Conservation (phyloP, 495 filamentous ascomycete genomes). For the Cercophora newfieldiana region DNA sequence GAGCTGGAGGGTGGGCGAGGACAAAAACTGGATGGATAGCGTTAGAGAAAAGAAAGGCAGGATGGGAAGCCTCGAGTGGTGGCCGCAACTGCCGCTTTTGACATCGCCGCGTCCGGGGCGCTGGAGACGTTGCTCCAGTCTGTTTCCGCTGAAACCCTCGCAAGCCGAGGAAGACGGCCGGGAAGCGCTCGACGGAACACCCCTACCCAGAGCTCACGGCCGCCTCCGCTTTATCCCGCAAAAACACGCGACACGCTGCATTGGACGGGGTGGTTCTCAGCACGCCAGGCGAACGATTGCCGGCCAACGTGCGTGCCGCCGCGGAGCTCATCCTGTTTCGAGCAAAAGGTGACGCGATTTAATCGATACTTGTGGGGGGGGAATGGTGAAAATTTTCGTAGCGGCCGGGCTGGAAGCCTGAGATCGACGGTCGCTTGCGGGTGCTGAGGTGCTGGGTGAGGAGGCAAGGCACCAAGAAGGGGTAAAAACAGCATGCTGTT, state of each 20-base stretch:
- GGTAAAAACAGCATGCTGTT: not conserved
- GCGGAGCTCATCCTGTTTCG: constrained; percentile 13
- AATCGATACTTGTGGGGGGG: constrained; percentile 19
- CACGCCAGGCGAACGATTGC: not conserved
- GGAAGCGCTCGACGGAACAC: not conserved
- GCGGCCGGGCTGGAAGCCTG: constrained; percentile 12
- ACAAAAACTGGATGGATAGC: not conserved
- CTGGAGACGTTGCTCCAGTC: not conserved
- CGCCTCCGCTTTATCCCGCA: constrained; percentile 21
- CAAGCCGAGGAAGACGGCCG: constrained; percentile 9
- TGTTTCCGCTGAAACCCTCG: not conserved
- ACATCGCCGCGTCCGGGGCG: constrained; percentile 14
- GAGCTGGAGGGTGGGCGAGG: not conserved
- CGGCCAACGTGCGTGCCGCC: not conserved
- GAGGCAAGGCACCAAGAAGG: not conserved
- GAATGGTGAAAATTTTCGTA: constrained; percentile 15
- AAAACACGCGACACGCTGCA: not conserved
- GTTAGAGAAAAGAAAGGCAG: not conserved
- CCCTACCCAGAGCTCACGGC: constrained; percentile 2
- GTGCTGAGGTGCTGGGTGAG: constrained; percentile 15
- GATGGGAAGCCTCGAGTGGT: not conserved
- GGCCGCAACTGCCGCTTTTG: constrained; percentile 23
- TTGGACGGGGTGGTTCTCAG: not conserved
- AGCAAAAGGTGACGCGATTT: constrained; percentile 26
- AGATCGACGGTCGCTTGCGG: not conserved